Evolutionary conservation across 2,329 filamentous ascomycete genomes (phyloP).

Genomic region (Microdochium bolleyi): DNA sequence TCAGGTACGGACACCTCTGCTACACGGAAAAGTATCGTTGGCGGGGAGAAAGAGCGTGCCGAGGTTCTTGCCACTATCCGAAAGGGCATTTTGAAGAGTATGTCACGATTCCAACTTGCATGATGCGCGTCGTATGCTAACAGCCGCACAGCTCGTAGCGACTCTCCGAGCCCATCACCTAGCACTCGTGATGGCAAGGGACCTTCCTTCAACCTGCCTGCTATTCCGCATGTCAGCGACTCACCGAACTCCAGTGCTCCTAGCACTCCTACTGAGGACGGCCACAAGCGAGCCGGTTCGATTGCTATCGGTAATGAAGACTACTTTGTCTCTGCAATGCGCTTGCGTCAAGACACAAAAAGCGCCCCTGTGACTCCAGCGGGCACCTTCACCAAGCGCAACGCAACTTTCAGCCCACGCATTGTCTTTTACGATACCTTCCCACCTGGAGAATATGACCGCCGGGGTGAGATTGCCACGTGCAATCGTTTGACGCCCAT

Average conservation of each 20-base stretch:
- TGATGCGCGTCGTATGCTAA: conserved; percentile 9
- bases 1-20: conserved; percentile 53
- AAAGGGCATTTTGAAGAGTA: conserved; percentile 93
- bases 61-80: conserved; percentile 88
- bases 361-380: conserved; percentile 75
- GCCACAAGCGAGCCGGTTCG: conserved; percentile 59
- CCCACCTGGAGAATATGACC: conserved; percentile 92
- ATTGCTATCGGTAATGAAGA: conserved; percentile 76
- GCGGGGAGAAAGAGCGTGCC: conserved; percentile 81
- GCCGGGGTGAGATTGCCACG: conserved; percentile 89
- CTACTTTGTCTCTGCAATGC: conserved; percentile 76
- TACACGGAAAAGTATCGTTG: conserved; percentile 80
- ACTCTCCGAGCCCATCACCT: conserved; percentile 60
- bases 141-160: conserved; percentile 46
- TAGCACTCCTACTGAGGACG: conserved; percentile 78
- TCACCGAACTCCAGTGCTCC: conserved; percentile 81
- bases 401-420: conserved; percentile 77
- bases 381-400: conserved; percentile 47
- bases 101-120: conserved; percentile 17
- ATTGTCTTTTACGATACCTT: conserved; percentile 96
- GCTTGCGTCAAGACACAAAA: conserved; percentile 67
- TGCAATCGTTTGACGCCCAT: conserved; percentile 97
- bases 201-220: conserved; percentile 48
- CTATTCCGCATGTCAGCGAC: conserved; percentile 58
- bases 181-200: conserved; percentile 48